These are phyloP conservation scores for Trypanosoma conorhini DNA, from an alignment of 208 protist genomes.

Conservation along the genomic window DNA sequence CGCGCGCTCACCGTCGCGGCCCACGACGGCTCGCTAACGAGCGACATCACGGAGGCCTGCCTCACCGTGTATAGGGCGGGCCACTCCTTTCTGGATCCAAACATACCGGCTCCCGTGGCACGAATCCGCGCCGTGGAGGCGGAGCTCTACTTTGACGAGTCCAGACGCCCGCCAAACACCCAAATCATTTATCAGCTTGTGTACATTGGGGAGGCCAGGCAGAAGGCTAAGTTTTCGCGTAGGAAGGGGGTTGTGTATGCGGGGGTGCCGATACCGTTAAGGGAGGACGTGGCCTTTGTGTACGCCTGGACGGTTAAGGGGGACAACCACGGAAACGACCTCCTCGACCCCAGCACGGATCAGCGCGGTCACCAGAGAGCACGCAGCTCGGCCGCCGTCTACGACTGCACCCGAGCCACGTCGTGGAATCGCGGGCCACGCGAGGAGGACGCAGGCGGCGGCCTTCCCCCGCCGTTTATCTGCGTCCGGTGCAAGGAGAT, in stretches of 20 bases:
- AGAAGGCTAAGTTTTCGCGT: constrained; percentile 62
- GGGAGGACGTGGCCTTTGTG: constrained; percentile 62
- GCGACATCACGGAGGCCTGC: constrained; percentile 42
- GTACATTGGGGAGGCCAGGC: constrained; percentile 46
- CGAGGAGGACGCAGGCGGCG: constrained; percentile 34
- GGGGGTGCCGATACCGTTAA: constrained; percentile 48
- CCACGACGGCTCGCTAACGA: constrained; percentile 22
- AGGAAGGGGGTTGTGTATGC: constrained; percentile 42
- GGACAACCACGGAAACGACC: neutral
- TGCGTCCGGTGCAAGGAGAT: constrained; percentile 75
- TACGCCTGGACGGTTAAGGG: constrained; percentile 75
- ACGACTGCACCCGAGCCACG: constrained; percentile 58
- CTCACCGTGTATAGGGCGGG: constrained; percentile 54
- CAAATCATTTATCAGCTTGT: constrained; percentile 73
- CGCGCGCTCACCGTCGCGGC: constrained; percentile 51
- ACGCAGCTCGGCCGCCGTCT: constrained; percentile 68
- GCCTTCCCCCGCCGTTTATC: constrained; percentile 69
- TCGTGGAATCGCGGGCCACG: constrained; percentile 34
- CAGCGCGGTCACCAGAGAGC: constrained; percentile 15
- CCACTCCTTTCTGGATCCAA: constrained; percentile 64
- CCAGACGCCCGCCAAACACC: constrained; percentile 46
- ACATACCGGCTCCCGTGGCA: constrained; percentile 54
- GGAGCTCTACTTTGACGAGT: constrained; percentile 82
- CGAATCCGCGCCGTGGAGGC: constrained; percentile 49
- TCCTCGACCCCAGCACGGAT: neutral